phyloP scores from a whole-genome alignment of 768 basidiomycete species.

The Cystofilobasidium bisporidii region DNA sequence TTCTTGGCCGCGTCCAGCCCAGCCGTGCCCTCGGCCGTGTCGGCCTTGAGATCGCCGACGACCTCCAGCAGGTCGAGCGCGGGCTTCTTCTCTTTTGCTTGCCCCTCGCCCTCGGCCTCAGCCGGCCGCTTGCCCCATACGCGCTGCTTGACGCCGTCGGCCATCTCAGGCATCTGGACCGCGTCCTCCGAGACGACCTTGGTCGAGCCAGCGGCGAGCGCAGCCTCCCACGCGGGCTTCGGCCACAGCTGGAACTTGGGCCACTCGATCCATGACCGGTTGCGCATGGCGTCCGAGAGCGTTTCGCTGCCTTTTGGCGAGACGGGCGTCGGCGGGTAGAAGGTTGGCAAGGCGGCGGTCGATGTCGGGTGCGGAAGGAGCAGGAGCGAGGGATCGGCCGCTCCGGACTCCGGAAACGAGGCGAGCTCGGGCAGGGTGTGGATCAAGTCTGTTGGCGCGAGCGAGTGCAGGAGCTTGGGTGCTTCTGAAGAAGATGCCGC shows the following conservation, averaged over 20 bases:
- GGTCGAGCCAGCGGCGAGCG: not conserved
- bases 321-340: conserved; percentile 2
- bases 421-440: not conserved
- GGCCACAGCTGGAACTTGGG: conserved; percentile 11
- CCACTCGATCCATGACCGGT: conserved; percentile 19
- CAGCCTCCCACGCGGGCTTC: not conserved
- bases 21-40: not conserved
- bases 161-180: conserved; percentile 2
- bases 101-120: not conserved
- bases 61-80: not conserved
- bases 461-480: conserved; percentile 15
- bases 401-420: not conserved
- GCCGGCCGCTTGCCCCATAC: conserved; percentile 18
- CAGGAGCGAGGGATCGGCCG: not conserved
- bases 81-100: not conserved
- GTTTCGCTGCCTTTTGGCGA: not conserved
- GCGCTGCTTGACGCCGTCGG: conserved; percentile 12
- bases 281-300: conserved; percentile 5
- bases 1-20: not conserved
- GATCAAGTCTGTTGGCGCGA: conserved; percentile 1
- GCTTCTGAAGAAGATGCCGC: not conserved
- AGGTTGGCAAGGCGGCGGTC: not conserved
- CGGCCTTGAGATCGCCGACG: not conserved
- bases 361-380: conserved; percentile 21
- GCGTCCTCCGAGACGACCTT: not conserved